Evolutionary conservation across 2,329 filamentous ascomycete species (phyloP).

Genomic region (Botrytis fabae): DNA sequence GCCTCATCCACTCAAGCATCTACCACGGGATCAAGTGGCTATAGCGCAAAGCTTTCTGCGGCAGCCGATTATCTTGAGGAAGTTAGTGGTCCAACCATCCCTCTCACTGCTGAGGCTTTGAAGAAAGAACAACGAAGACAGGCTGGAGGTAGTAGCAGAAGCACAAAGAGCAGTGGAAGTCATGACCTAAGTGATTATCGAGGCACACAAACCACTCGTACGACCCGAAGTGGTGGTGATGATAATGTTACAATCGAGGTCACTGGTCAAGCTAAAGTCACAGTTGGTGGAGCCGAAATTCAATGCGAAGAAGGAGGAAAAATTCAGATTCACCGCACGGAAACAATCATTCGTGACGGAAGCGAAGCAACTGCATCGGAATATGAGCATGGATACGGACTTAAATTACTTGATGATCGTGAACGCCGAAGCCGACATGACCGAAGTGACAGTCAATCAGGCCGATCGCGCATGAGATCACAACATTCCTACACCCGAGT

Average conservation of each 20-base stretch:
- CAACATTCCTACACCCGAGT: conserved; percentile 33
- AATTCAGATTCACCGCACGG: conserved; percentile 54
- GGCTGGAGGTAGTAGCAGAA: conserved; percentile 48
- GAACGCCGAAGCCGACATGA: conserved; percentile 33
- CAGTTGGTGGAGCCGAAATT: conserved; percentile 58
- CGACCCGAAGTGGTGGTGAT: conserved; percentile 48
- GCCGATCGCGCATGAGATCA: conserved; percentile 29
- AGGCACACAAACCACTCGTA: conserved; percentile 61
- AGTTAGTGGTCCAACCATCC: conserved; percentile 48
- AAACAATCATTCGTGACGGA: conserved; percentile 44
- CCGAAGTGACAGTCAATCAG: conserved; percentile 27
- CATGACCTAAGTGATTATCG: conserved; percentile 64
- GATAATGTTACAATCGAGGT: conserved; percentile 63
- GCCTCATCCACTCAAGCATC: conserved; percentile 22
- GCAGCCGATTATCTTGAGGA: conserved; percentile 56
- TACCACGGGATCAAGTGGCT: conserved; percentile 37
- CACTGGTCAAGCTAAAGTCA: conserved; percentile 55
- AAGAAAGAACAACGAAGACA: conserved; percentile 47
- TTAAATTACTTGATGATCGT: conserved; percentile 34
- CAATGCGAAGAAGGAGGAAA: conserved; percentile 59
- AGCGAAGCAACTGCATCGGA: conserved; percentile 53
- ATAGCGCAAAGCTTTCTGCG: conserved; percentile 48
- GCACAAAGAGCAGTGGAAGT: conserved; percentile 60
- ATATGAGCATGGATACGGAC: conserved; percentile 29
- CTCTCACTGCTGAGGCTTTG: conserved; percentile 58